phyloP scores from a whole-genome alignment of 1,284 basidiomycete species.

The Ustilago sp. region DNA sequence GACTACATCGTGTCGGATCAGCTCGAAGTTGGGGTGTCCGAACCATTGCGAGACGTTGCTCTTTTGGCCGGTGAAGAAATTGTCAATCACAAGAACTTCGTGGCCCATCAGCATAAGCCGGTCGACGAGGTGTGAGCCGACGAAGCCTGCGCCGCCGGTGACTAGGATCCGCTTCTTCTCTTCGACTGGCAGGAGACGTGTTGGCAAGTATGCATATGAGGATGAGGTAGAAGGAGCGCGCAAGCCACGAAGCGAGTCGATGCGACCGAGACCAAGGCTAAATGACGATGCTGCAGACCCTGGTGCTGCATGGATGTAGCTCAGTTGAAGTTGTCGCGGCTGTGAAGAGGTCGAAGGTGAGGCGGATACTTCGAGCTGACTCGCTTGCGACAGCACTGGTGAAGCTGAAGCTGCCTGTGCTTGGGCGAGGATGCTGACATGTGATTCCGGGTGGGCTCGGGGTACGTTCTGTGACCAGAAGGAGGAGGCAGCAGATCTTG shows the following conservation, averaged over 20 bases:
- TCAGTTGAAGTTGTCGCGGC: conserved; percentile 19
- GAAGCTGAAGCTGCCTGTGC: conserved; percentile 11
- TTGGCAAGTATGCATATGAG: conserved; percentile 78
- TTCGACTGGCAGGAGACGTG: conserved; percentile 82
- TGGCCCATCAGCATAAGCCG: conserved; percentile 96
- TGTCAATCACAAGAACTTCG: conserved; percentile 96
- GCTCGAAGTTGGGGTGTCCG: conserved; percentile 97
- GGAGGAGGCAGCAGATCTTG: conserved; percentile 22
- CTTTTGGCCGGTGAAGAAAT: conserved; percentile 97
- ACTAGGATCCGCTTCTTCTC: conserved; percentile 88
- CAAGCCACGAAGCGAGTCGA: conserved; percentile 5
- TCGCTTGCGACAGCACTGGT: neutral
- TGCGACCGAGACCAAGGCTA: conserved; percentile 17
- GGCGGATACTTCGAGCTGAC: conserved; percentile 1
- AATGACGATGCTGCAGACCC: conserved; percentile 22
- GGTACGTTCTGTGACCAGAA: conserved; percentile 44
- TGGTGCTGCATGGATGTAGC: conserved; percentile 48
- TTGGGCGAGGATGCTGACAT: conserved; percentile 42
- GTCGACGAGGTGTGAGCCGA: conserved; percentile 92
- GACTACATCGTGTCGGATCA: conserved; percentile 91
- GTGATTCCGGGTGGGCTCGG: conserved; percentile 40
- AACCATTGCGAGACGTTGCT: conserved; percentile 80
- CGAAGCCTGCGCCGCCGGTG: conserved; percentile 94
- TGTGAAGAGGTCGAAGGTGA: conserved; percentile 1
- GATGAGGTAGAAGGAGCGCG: conserved; percentile 9